Evolutionary conservation across 352 stramenopile genomes (phyloP).

Genomic region (Globisporangium recalcitrans): DNA sequence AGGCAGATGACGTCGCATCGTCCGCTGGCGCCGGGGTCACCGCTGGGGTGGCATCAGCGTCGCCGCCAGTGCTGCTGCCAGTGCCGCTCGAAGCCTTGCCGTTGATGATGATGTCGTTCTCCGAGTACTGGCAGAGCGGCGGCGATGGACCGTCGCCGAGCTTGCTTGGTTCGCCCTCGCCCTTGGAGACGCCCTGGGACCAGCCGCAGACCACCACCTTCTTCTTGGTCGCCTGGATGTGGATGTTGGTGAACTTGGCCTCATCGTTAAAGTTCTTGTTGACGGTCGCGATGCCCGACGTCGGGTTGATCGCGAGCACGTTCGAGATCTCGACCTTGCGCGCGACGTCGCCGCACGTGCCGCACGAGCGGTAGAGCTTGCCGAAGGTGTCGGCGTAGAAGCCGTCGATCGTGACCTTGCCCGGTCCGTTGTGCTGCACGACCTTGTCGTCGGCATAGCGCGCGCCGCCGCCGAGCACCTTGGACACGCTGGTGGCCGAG

Average conservation of each 20-base stretch:
- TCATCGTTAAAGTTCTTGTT: constrained; percentile 29
- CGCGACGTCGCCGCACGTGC: constrained; percentile 21
- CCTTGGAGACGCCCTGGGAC: constrained; percentile 24
- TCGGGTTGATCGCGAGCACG: constrained; percentile 25
- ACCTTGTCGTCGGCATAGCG: constrained; percentile 28
- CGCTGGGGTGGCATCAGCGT: background rate
- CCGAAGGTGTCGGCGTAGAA: constrained; percentile 30
- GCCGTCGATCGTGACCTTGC: constrained; percentile 25
- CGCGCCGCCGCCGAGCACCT: constrained; percentile 24
- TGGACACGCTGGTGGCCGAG: constrained; percentile 19
- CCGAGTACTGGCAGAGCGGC: constrained; percentile 12
- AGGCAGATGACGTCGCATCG: background rate
- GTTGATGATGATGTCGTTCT: constrained; percentile 10
- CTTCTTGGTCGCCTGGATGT: constrained; percentile 18
- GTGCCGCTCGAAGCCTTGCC: constrained; percentile 1
- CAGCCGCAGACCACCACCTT: constrained; percentile 24
- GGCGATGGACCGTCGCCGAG: constrained; percentile 26
- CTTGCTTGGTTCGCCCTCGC: constrained; percentile 13
- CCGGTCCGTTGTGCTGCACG: constrained; percentile 26
- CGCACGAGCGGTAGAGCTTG: constrained; percentile 30
- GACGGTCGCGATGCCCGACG: constrained; percentile 21
- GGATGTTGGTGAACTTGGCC: constrained; percentile 23
- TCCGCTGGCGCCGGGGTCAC: background rate
- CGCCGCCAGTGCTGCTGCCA: background rate
- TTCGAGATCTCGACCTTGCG: constrained; percentile 26